Conservation (phyloP, 2,329 filamentous ascomycete species). For the Sclerotinia nivalis region DNA sequence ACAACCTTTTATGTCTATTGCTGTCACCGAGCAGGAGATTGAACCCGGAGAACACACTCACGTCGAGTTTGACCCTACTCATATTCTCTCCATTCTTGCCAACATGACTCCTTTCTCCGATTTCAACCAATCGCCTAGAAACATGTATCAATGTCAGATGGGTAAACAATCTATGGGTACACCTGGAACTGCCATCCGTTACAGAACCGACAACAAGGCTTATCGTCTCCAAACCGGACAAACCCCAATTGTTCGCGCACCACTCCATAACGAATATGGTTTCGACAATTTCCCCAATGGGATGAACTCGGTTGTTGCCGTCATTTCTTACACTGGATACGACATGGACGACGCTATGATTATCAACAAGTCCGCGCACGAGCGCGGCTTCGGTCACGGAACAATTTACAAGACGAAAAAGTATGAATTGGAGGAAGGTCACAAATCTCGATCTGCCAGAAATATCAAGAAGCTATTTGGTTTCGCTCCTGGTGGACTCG, state of each 20-base stretch:
- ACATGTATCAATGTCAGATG: constrained; percentile 99
- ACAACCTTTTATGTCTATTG: constrained; percentile 98
- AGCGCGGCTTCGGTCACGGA: constrained; percentile 92
- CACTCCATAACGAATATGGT: constrained; percentile 92
- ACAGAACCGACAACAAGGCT: constrained; percentile 95
- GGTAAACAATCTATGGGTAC: constrained; percentile 99
- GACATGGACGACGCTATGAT: constrained; percentile 99
- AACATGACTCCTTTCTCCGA: constrained; percentile 99
- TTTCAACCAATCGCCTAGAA: constrained; percentile 97
- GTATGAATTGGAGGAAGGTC: constrained; percentile 77
- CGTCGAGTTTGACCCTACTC: constrained; percentile 90
- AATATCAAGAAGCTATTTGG: constrained; percentile 83
- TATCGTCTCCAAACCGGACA: constrained; percentile 95
- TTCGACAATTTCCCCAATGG: constrained; percentile 98
- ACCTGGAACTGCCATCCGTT: constrained; percentile 77
- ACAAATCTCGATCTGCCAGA: constrained; percentile 63
- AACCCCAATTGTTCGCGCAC: constrained; percentile 88
- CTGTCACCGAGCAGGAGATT: constrained; percentile 84
- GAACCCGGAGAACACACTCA: constrained; percentile 88
- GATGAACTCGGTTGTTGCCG: constrained; percentile 90
- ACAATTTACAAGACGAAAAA: constrained; percentile 98
- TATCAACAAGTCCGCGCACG: constrained; percentile 94
- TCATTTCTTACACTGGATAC: constrained; percentile 98
- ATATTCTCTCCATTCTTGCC: constrained; percentile 94
- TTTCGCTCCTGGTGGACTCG: constrained; percentile 75